Base-by-base conservation (phyloP, 805 yeast genomes). In the Saturnispora sanitii region DNA sequence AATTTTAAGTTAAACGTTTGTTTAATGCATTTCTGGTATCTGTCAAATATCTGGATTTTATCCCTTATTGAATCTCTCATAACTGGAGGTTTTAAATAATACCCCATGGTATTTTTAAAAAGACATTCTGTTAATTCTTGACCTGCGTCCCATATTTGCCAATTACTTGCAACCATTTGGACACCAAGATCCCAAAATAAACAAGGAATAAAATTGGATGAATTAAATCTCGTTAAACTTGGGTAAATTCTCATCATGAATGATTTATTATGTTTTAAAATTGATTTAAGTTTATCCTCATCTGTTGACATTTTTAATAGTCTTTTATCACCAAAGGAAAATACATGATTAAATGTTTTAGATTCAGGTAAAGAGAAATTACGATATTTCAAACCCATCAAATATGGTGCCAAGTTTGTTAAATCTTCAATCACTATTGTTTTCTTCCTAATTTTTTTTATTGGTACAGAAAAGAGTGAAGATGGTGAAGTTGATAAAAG, bases 131-230 rank as follows among this genome's bases (percentile, higher is more conserved):
- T 88, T 9, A 92, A 53, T 54, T 87, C 95, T 55, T 88, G 90
- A 0, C 96, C 96, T 15, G 77, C 44, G 54, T 92, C 98, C 55
- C 75, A 80, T 0, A 92, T 80, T 59, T 90, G 98, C 96, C 96
- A 90, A 55, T 90, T 92, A 0, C 95, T 79, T 0, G 98, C 97
- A 4, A 84, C 97, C 86, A 92, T 75, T 55, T 92, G 98, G 9
- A 73, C 80, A 1, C 99, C 99, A 35, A 71, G 65, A 37, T 68
- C 68, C 98, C 99, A 92, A 53, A 75, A 86, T 1, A 60, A 58
- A 2, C 84, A 60, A 0, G 98, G 97, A 33, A 71, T 72, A 54
- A 85, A 88, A 53, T 92, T 92, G 3, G 83, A 70, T 1, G 96
- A 86, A 39, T 68, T 79, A 47, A 83, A 70, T 31, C 96, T 63